phyloP scores from a whole-genome alignment of 1,284 basidiomycete species.

The Trametes pubescens region DNA sequence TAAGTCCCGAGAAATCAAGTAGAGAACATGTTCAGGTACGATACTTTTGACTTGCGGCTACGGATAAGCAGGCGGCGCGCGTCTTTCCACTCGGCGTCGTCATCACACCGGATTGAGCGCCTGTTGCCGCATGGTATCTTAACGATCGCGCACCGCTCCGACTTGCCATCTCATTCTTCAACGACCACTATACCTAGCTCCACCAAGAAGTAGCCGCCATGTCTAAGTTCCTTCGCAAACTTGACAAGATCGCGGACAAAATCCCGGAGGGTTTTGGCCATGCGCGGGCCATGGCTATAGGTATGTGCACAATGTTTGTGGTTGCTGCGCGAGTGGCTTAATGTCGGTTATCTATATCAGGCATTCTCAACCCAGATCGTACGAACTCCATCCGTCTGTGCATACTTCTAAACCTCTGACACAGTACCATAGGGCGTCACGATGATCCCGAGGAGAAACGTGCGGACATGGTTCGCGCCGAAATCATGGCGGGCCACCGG shows the following conservation, averaged over 20 bases:
- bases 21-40: too few relatives aligned
- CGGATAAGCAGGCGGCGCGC: neutral
- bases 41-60: too few relatives aligned
- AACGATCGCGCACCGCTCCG: slow-evolving; percentile 19
- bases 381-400: slow-evolving; percentile 36
- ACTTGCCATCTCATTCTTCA: slow-evolving; percentile 6
- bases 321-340: neutral
- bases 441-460: slow-evolving; percentile 77
- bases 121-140: slow-evolving; percentile 19
- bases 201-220: slow-evolving; percentile 21
- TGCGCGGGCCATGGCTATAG: slow-evolving; percentile 43
- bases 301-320: slow-evolving; percentile 30
- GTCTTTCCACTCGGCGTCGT: slow-evolving; percentile 21
- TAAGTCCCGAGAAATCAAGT: too few relatives aligned
- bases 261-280: slow-evolving; percentile 42
- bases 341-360: slow-evolving; percentile 45
- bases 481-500: slow-evolving; percentile 83
- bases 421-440: slow-evolving; percentile 63
- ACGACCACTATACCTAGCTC: slow-evolving; percentile 15
- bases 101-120: slow-evolving; percentile 15
- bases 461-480: slow-evolving; percentile 68
- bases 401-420: neutral
- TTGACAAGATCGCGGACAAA: slow-evolving; percentile 38
- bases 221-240: slow-evolving; percentile 36
- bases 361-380: slow-evolving; percentile 68